A percentile compares a stretch with the other conserved stretches of the same genome.
Evolutionary conservation across 495 filamentous ascomycete genomes (phyloP).

Genomic region (Podospora pseudopauciseta): DNA sequence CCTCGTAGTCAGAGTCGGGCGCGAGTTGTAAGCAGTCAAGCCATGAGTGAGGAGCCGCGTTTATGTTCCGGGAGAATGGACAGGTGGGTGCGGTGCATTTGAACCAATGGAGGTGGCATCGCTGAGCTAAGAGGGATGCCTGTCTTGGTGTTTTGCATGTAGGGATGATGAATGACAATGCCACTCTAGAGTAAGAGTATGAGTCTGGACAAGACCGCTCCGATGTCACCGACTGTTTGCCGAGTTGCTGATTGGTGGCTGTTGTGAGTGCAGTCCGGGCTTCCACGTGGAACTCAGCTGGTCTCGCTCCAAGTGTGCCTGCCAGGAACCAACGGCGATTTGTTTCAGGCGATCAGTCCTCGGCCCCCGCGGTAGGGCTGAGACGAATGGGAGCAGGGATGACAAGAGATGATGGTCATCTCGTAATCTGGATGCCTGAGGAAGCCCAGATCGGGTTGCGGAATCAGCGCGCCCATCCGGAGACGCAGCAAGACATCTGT

Average conservation of each 20-base stretch:
- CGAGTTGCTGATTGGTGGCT: neutral
- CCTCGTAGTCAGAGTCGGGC: too few relatives aligned
- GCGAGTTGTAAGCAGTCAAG: neutral
- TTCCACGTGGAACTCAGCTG: slow-evolving; percentile 1
- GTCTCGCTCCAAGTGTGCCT: neutral
- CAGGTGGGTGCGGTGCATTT: neutral
- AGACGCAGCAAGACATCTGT: too few relatives aligned
- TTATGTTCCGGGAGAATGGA: neutral
- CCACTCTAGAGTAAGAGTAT: neutral
- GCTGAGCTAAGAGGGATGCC: neutral
- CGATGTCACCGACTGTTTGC: neutral
- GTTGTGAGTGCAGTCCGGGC: neutral
- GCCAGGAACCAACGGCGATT: neutral
- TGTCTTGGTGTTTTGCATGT: neutral
- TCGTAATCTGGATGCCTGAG: neutral
- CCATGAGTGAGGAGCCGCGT: neutral
- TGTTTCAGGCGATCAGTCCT: neutral
- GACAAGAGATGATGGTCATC: neutral
- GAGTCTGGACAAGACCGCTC: neutral
- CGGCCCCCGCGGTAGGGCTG: neutral
- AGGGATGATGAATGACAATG: neutral
- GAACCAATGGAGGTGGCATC: neutral
- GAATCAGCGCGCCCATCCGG: neutral
- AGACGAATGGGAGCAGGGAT: neutral
- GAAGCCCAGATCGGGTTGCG: neutral